Base-by-base conservation (phyloP, 2,329 filamentous ascomycete species). In the Thyridium curvatum region DNA sequence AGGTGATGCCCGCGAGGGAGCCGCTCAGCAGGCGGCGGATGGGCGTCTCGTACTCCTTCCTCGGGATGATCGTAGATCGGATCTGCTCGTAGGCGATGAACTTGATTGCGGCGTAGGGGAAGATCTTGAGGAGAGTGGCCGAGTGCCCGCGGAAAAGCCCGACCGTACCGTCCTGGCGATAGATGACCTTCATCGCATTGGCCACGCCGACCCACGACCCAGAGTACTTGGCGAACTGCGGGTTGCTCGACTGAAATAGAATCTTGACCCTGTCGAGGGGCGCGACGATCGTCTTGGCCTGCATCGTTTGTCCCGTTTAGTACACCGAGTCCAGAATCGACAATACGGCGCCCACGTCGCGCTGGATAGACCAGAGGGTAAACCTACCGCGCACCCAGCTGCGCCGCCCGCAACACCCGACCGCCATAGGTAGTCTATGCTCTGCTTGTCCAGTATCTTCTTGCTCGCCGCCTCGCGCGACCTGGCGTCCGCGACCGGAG, bases 21-120 rank as follows among this genome's bases (percentile, higher is more conserved):
- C 87, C 87, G 42, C 81, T 83, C 17, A 85, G 52, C 35, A 93
- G 76, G 10, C 93, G 78, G 36, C 93, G 79, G 18, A 84, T 60
- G 2, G 84, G 76, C 0, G 91, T 97, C 59, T 98, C 93, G 41
- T 94, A 74, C 6, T 82, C 68, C 37, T 71, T 77, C 30, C 65
- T 69, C 2, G 76, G 77, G 44, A 98, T 97, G 26, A 97, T 56
- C 12, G 82, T 54, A 12, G 84, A 79, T 43, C 93, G 86, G 47
- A 96, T 87, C 62, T 98, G 93, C 61, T 98, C 93, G 66, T 98
- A 98, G 34, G 91, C 90, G 32, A 98, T 77, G 56, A 98, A 98
- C 57, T 98, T 98, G 64, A 97, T 95, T 34, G 86, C 91, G 13
- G 91, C 93, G 60, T 98, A 98, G 6, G 93, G 93, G 53, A 97